Conservation (phyloP, 495 filamentous ascomycete species). For the Lepidopterella palustris region DNA sequence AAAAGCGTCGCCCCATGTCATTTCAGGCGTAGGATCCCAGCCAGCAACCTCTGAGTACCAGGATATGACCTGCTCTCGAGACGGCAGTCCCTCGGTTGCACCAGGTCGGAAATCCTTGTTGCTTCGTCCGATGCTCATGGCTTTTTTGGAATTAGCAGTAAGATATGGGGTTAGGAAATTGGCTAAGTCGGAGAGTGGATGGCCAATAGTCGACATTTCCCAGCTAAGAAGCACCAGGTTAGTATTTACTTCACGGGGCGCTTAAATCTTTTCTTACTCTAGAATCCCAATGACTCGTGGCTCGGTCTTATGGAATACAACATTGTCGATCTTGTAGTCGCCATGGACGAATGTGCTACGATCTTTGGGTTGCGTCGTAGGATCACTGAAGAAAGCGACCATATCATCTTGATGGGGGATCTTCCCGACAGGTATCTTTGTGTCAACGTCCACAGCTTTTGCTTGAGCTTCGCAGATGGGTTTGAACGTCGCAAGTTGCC, state of each 20-base stretch:
- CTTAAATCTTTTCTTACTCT: conserved; percentile 49
- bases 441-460: conserved; percentile 65
- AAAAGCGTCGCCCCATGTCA: conserved; percentile 53
- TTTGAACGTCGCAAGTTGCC: conserved; percentile 77
- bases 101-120: conserved; percentile 50
- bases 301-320: conserved; percentile 87
- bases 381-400: conserved; percentile 66
- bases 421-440: conserved; percentile 64
- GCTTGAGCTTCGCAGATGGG: conserved; percentile 75
- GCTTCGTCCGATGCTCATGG: conserved; percentile 28
- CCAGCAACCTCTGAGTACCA: conserved; percentile 74
- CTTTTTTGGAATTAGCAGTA: conserved; percentile 28
- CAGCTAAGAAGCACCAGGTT: conserved; percentile 45
- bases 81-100: conserved; percentile 66
- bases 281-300: conserved; percentile 85
- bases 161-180: conserved; percentile 69
- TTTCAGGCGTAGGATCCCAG: conserved; percentile 54
- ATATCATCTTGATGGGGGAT: conserved; percentile 79
- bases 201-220: conserved; percentile 95
- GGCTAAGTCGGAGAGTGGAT: conserved; percentile 81
- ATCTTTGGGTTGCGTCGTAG: conserved; percentile 66
- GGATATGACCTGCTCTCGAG: conserved; percentile 56
- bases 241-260: background rate
- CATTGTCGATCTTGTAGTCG: conserved; percentile 97
- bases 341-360: conserved; percentile 78